Evolutionary conservation across 129 eudicot genomes (phyloP), one percentile per base, ranked within the genome.

Genomic region (Mikania micrantha): DNA sequence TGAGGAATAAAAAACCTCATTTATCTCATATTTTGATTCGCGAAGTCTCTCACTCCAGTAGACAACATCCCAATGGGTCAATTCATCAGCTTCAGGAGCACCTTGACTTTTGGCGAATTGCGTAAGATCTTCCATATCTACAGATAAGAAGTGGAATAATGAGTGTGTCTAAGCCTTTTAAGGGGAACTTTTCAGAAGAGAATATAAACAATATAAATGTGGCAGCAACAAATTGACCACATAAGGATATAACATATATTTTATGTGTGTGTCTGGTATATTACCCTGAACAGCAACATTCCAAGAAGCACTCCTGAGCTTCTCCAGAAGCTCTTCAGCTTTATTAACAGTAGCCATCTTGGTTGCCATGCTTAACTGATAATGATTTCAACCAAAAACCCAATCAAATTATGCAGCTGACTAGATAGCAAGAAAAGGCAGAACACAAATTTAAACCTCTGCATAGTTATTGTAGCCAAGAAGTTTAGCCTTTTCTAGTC

Each of bases 11-110:
- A 56, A 38, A 66, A 92, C 99, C 99, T 93, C 99, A 29, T 93
- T 93, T 75, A 93, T 83, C 66, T 93, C 96, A 44, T 84, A 93
- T 67, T 89, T 93, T 34, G 96, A 88, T 77, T 93, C 99, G n/a
- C 99, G 82, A 38, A 93, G 95, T 75, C 99, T 89, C 78, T 93
- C 96, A 84, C 99, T 93, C 99, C 99, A 93, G 39, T 82, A 93
- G 62, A 74, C 60, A 32, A 66, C 72, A 67, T 93, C 99, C 99
- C 99, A 93, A 66, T 88, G 84, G 54, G 71, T 82, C 82, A 93
- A 75, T 64, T 81, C 77, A 78, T 86, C 84, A 69, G 90, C 96
- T 84, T 93, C 99, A 25, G 88, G 66, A 47, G 95, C 92, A 57
- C 90, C 95, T 85, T 93, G 85, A 66, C 77, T 79, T 78, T 87